phyloP scores from a whole-genome alignment of 2,329 filamentous ascomycete species.

The Colletotrichum somersetense region DNA sequence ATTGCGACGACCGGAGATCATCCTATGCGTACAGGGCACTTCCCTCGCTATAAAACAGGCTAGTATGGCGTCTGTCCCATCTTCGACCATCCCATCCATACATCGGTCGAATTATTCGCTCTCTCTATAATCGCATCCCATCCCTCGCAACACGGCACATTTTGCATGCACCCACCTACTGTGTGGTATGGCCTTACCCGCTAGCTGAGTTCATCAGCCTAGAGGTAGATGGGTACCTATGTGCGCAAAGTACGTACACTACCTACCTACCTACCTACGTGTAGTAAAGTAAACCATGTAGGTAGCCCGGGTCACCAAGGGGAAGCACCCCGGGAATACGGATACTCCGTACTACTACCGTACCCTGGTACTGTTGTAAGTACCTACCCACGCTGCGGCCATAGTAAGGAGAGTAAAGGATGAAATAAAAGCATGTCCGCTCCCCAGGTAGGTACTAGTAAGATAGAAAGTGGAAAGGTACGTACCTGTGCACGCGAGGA shows the following conservation, averaged over 20 bases:
- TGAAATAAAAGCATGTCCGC: too few relatives aligned
- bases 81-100: constrained; percentile 32
- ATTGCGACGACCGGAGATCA: neutral
- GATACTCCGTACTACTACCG: too few relatives aligned
- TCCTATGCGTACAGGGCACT: neutral
- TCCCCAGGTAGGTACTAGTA: too few relatives aligned
- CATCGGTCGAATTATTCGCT: constrained; percentile 24
- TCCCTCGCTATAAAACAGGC: constrained; percentile 15
- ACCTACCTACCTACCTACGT: too few relatives aligned
- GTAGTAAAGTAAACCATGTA: neutral
- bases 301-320: neutral
- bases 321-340: neutral
- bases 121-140: constrained; percentile 1
- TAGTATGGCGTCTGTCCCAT: constrained; percentile 36
- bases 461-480: too few relatives aligned
- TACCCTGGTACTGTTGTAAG: too few relatives aligned
- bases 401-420: too few relatives aligned
- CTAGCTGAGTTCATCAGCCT: neutral
- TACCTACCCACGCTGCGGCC: too few relatives aligned
- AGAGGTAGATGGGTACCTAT: neutral
- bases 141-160: constrained; percentile 9
- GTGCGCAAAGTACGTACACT: too few relatives aligned
- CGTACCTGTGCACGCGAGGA: too few relatives aligned
- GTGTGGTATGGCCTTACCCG: neutral
- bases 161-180: neutral